Evolutionary conservation across 352 stramenopile species (phyloP).

Genomic region (Halophytophthora batemanensis): DNA sequence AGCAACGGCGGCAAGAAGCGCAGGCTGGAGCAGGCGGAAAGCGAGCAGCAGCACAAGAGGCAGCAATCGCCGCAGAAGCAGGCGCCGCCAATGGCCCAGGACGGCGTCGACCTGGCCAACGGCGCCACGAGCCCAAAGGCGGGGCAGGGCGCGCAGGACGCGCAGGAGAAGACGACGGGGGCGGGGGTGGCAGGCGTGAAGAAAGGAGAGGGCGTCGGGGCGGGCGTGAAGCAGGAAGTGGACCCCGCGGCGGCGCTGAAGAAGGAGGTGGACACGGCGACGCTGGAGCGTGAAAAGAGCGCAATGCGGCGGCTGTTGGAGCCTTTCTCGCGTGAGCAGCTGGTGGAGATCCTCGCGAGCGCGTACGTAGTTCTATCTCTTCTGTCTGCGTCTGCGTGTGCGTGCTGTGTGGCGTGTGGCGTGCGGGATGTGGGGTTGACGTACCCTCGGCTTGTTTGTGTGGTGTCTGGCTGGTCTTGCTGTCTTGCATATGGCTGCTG

Average conservation of each 20-base stretch:
- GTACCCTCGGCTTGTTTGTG: neutral
- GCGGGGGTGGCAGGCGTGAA: neutral
- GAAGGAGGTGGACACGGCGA: constrained; percentile 6
- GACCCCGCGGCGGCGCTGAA: neutral
- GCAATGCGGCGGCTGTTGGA: constrained; percentile 40
- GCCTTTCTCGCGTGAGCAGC: constrained; percentile 56
- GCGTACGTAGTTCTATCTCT: constrained; percentile 43
- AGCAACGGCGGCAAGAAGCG: constrained; percentile 36
- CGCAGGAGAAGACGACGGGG: neutral
- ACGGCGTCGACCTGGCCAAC: neutral
- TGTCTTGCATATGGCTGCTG: neutral
- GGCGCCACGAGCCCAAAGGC: neutral
- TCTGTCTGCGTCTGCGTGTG: neutral
- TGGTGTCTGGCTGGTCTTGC: neutral
- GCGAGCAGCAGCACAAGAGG: neutral
- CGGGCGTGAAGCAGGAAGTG: constrained; percentile 3
- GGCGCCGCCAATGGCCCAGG: neutral
- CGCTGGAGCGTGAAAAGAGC: constrained; percentile 21
- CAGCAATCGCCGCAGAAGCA: neutral
- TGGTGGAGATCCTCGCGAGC: constrained; percentile 61
- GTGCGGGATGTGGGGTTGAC: neutral
- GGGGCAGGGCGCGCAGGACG: neutral
- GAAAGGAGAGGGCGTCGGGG: constrained; percentile 2
- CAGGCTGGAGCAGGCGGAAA: constrained; percentile 24
- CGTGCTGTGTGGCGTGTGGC: neutral